Evolutionary conservation across 2,329 filamentous ascomycete genomes (phyloP).

Genomic region (Paecilomyces sp.): DNA sequence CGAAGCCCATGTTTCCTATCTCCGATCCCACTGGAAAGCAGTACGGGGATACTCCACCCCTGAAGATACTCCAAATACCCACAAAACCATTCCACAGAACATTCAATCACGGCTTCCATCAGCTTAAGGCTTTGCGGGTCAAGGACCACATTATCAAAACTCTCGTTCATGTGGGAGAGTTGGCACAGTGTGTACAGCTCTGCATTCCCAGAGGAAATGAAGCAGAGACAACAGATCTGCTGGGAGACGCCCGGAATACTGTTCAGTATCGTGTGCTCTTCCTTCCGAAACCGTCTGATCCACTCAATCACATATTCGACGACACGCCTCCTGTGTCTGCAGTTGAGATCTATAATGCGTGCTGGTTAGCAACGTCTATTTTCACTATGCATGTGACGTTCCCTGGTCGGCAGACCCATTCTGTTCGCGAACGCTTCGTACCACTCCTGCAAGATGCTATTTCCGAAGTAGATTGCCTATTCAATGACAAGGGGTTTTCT

Average conservation of each 20-base stretch:
- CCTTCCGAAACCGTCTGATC: constrained; percentile 2
- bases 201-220: constrained; percentile 1
- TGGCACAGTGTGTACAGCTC: constrained; percentile 3
- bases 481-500: not conserved
- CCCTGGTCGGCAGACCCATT: constrained; percentile 3
- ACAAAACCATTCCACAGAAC: not conserved
- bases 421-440: constrained; percentile 2
- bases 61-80: constrained; percentile 4
- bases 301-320: constrained; percentile 2
- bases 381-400: constrained; percentile 8
- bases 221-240: not conserved
- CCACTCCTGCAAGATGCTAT: not conserved
- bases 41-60: constrained; percentile 1
- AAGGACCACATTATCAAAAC: constrained; percentile 1
- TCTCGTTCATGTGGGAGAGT: constrained; percentile 4
- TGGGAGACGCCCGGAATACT: constrained; percentile 6
- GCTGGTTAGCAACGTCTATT: constrained; percentile 4
- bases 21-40: constrained; percentile 1
- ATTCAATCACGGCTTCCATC: constrained; percentile 2
- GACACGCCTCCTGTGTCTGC: not conserved
- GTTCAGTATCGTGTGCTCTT: constrained; percentile 6
- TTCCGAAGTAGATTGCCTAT: not conserved
- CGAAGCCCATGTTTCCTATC: constrained; percentile 5
- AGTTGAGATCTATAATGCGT: constrained; percentile 4
- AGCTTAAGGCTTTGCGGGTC: constrained; percentile 2